Evolutionary conservation across 163 green algal genomes (phyloP), one percentile per base, ranked within the genome.

Genomic region (Chlorella variabilis): DNA sequence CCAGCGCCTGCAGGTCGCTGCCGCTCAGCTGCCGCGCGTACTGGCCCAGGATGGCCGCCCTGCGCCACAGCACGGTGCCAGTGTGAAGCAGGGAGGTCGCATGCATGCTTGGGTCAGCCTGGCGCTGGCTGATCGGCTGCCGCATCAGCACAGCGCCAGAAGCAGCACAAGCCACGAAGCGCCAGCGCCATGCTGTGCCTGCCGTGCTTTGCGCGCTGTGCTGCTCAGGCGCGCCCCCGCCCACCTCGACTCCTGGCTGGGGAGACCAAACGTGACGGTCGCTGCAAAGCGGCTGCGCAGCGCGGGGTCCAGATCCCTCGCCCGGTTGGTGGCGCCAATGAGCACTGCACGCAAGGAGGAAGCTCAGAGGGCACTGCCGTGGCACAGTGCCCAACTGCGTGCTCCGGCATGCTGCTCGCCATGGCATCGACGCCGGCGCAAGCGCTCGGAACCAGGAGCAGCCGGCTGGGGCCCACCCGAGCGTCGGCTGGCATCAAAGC

Each of bases 241-340:
- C 42, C 34, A 65, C 70, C 70, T 31, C 7, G 70, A 91, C 0
- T 39, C 49, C 33, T 85, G 73, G 41, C 91, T 85, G 7, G 95
- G 95, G 66, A 98, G 89, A 9, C 80, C 92, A 84, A 98, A 98
- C 29, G 71, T 77, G 39, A 98, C 81, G 63, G 78, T 85, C 34
- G 92, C 36, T 39, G 89, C 80, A 62, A 93, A 95, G 45, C 93
- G 84, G 51, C 81, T 94, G 33, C 94, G 87, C 81, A 98, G 90
- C 3, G 95, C 95, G 0, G 94, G 79, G 80, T 99, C 95, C n/a
- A 99, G 80, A 87, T 98, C 95, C 68, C 83, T 18, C 39, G 51
- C 51, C 17, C 94, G 87, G 90, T 98, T 98, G 78, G 95, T 98
- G 58, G 95, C 94, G 2, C 90, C 95, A 21, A 98, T 94, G 17